Evolutionary conservation across 352 stramenopile genomes (phyloP), one percentile per base, ranked within the genome.

Genomic region (Phytophthora pseudosyringae): DNA sequence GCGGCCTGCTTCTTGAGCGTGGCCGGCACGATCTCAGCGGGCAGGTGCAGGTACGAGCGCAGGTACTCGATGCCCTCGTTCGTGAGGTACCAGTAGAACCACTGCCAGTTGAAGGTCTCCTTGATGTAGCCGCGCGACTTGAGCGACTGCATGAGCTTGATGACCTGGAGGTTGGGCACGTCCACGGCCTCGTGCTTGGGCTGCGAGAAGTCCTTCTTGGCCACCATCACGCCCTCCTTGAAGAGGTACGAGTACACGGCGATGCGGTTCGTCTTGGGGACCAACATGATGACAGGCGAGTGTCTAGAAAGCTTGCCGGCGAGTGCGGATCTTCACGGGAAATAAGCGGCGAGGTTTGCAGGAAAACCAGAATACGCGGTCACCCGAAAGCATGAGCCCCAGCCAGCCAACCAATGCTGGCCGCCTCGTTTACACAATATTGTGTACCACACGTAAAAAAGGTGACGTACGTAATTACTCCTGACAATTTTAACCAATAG

Each of bases 51-150:
- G 88, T 99, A 99, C 61, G 95, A 89, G 62, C 98, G 89, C 5
- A 99, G 90, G 91, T 99, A 99, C 71, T 99, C 96, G 74, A 99
- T 99, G 69, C 98, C 98, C 75, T 99, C 97, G 72, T 98, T 96
- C 45, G 97, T 99, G 49, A 99, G 88, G 90, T 99, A 99, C 88
- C 96, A 99, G 95, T 99, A 99, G 81, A 98, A 98, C 87, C 98
- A 98, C 84, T 99, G 97, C 98, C 98, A 99, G 78, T 97, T 98
- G 92, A 99, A 99, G 57, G 97, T 99, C 82, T 99, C 90, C 67
- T 97, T 98, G 56, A 99, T 89, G 83, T 98, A 99, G 70, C 94
- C 97, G 64, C 94, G 94, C 62, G 93, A 99, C 79, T 97, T 97
- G 65, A 99, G 91, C 67, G 95, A 99, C 81, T 99, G 98, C 85